These are phyloP conservation scores for Pistacia atlantica DNA, from an alignment of 345 rosid species.

Conservation along the genomic window DNA sequence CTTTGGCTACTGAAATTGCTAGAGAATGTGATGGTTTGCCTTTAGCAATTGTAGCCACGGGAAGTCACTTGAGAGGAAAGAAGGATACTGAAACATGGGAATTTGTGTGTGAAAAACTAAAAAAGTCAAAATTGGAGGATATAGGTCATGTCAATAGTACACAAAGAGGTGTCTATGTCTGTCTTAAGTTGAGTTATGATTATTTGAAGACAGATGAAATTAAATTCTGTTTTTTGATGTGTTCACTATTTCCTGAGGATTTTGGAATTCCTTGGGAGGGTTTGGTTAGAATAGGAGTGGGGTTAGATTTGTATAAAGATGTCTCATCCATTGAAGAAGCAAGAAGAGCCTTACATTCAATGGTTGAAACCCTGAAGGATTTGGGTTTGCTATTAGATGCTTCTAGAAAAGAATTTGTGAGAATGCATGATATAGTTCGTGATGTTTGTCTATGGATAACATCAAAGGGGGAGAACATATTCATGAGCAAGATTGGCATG, in stretches of 20 bases:
- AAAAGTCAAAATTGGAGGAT: constrained; percentile 3
- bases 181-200: constrained; percentile 4
- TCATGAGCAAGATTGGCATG: background rate
- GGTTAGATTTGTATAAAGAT: background rate
- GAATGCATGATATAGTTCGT: constrained; percentile 2
- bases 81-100: background rate
- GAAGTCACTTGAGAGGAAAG: background rate
- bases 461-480: background rate
- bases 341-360: background rate
- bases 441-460: background rate
- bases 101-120: background rate
- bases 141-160: background rate
- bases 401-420: background rate
- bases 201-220: background rate
- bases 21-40: constrained; percentile 8
- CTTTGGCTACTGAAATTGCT: background rate
- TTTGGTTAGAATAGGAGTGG: background rate
- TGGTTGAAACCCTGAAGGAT: background rate
- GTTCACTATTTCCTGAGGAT: no score
- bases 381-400: background rate
- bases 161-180: background rate
- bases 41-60: background rate
- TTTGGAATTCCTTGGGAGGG: background rate
- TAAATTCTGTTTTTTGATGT: background rate
- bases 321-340: background rate